phyloP scores from a whole-genome alignment of 148 eudicot genomes.

The Mesembryanthemum crystallinum region DNA sequence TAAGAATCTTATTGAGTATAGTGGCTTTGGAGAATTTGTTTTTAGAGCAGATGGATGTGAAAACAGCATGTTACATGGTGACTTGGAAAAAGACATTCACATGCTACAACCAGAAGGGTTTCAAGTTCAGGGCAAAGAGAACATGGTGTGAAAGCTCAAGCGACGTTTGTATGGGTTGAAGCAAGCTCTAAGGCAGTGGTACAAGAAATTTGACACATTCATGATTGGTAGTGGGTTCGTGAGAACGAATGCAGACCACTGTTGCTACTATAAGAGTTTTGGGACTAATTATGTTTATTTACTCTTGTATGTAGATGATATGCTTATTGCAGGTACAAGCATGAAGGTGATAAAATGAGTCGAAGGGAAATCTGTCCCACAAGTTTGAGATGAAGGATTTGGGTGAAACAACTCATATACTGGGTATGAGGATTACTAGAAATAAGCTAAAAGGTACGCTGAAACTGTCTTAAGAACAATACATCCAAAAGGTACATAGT shows the following conservation, averaged over 20 bases:
- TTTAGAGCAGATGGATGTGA: conserved; percentile 3
- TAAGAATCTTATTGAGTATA: neutral
- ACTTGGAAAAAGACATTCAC: neutral
- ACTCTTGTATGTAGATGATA: neutral
- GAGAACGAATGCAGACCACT: neutral
- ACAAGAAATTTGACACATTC: conserved; percentile 1
- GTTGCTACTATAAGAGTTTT: neutral
- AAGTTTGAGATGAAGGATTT: neutral
- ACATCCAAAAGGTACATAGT: too few species aligned
- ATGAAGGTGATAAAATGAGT: neutral
- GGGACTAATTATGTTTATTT: neutral
- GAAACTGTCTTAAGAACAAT: too few species aligned
- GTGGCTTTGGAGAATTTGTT: neutral
- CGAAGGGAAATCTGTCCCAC: neutral
- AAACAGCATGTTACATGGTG: neutral
- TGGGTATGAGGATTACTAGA: neutral
- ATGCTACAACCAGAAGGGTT: conserved; percentile 5
- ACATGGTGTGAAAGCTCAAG: neutral
- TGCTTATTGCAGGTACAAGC: neutral
- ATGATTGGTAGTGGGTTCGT: neutral
- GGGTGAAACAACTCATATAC: neutral
- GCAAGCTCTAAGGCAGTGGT: neutral
- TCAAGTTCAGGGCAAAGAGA: neutral
- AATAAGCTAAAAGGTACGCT: neutral
- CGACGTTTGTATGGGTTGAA: neutral